A percentile compares a stretch with the other conserved stretches of the same genome.
These are phyloP conservation scores for Cairneyella variabilis DNA, from an alignment of 495 filamentous ascomycete species.

Conservation along the genomic window DNA sequence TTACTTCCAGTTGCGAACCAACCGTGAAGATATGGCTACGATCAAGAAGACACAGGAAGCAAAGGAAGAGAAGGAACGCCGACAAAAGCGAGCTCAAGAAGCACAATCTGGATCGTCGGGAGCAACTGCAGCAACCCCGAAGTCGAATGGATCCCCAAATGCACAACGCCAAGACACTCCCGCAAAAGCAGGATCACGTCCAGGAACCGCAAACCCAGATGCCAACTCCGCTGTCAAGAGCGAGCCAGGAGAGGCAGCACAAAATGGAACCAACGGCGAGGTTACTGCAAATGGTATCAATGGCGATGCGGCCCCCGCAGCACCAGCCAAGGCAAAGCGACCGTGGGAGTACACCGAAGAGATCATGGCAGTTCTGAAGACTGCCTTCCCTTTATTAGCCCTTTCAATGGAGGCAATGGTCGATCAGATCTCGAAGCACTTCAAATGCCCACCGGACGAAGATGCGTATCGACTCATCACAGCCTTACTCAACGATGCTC, in stretches of 20 bases:
- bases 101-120: slow-evolving; percentile 33
- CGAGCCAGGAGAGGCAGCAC: slow-evolving; percentile 36
- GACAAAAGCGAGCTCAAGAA: too few relatives aligned
- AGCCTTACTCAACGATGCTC: slow-evolving; percentile 88
- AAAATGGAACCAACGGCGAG: slow-evolving; percentile 41
- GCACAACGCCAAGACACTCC: slow-evolving; percentile 19
- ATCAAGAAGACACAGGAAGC: slow-evolving; percentile 86
- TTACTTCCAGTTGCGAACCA: slow-evolving; percentile 91
- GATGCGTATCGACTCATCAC: slow-evolving; percentile 98
- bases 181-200: slow-evolving; percentile 31
- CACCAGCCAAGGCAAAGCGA: slow-evolving; percentile 57
- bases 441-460: slow-evolving; percentile 97
- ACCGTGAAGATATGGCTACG: slow-evolving; percentile 85
- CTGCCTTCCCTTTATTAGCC: slow-evolving; percentile 90
- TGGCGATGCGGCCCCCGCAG: slow-evolving; percentile 27
- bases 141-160: slow-evolving; percentile 43
- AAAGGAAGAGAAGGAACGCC: slow-evolving; percentile 63
- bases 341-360: slow-evolving; percentile 97
- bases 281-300: slow-evolving; percentile 27
- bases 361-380: slow-evolving; percentile 90
- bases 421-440: slow-evolving; percentile 95
- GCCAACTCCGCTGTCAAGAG: slow-evolving; percentile 34
- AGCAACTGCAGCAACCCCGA: slow-evolving; percentile 37
- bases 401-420: slow-evolving; percentile 99
- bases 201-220: slow-evolving; percentile 50